Base-by-base conservation (phyloP, 768 basidiomycete species). In the Podaxis sp. region DNA sequence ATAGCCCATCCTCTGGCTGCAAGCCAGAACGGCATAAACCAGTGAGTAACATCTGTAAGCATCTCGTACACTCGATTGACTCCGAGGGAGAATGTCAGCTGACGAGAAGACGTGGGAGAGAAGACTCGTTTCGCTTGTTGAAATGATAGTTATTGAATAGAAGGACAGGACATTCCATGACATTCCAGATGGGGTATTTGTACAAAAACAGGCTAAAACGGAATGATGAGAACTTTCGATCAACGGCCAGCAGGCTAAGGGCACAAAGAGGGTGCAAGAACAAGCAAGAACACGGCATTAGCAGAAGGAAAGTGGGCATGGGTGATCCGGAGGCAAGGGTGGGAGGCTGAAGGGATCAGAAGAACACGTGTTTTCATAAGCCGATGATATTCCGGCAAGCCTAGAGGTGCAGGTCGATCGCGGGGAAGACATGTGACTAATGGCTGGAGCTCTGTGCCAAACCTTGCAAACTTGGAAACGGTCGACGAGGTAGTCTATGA, bases 301-400 rank as follows among this genome's bases (percentile, higher is more conserved):
- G n/a, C 9, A 36, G 23, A 9, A 13, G 18, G n/a, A 40, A 40
- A 35, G 28, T 10, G 28, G 25, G 35, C 14, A n/a, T 36, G 18
- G 38, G 40, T 51, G 57, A 59, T 59, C 57, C 50, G 48, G 38
- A 27, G 47, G 21, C 47, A 25, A 48, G 23, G 11, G 27, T 32
- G 21, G 47, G 25, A 28, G 42, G 18, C n/a, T n/a, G 28, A 42
- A 37, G 47, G 32, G 47, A 58, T 58, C 47, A 48, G 37, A 57
- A 16, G 38, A 42, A 48, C 44, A 54, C 55, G 55, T 46, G 44
- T 46, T 57, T 57, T 27, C 37, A 14, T 51, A 40, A 52, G 23
- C 57, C 57, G 57, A 59, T 44, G 44, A 59, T 59, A 51, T 32
- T 42, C 57, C 57, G 57, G 38, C 5, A 40, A 51, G 50, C 50